Evolutionary conservation across 371 early-diverging fungal genomes (phyloP).

Genomic region (Rhizomucor pusillus): DNA sequence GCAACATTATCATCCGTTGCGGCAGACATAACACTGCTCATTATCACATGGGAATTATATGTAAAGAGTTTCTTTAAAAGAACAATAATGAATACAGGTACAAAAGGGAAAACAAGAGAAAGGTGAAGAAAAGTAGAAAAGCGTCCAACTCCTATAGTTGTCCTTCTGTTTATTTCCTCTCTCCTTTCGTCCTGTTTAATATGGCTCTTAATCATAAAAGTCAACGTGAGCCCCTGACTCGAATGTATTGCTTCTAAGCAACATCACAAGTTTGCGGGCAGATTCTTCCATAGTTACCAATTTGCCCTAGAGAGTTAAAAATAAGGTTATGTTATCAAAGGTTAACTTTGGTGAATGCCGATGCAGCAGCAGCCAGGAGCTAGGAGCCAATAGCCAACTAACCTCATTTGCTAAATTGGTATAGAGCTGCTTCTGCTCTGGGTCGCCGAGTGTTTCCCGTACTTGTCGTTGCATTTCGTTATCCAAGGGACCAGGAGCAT

Average conservation of each 20-base stretch:
- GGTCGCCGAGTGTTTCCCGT: slow-evolving; percentile 72
- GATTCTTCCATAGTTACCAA: slow-evolving; percentile 75
- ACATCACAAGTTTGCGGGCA: slow-evolving; percentile 55
- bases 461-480: slow-evolving; percentile 84
- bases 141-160: slow-evolving; percentile 1
- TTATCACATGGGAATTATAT: too few species aligned
- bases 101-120: slow-evolving; percentile 3
- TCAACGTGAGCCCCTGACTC: slow-evolving; percentile 82
- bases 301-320: slow-evolving; percentile 40
- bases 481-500: slow-evolving; percentile 92
- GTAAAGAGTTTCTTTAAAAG: slow-evolving; percentile 1
- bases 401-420: slow-evolving; percentile 60
- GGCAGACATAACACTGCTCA: too few species aligned
- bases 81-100: background rate
- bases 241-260: slow-evolving; percentile 58
- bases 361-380: too few species aligned
- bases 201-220: slow-evolving; percentile 60
- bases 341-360: too few species aligned
- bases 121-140: slow-evolving; percentile 8
- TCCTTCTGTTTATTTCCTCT: background rate
- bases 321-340: too few species aligned
- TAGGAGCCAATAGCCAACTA: slow-evolving; percentile 4
- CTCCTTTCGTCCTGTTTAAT: slow-evolving; percentile 1
- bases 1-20: background rate
- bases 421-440: slow-evolving; percentile 61